Evolutionary conservation across 139 green algal genomes (phyloP), one percentile per base, ranked within the genome.

Genomic region (Tetraselmis chui): DNA sequence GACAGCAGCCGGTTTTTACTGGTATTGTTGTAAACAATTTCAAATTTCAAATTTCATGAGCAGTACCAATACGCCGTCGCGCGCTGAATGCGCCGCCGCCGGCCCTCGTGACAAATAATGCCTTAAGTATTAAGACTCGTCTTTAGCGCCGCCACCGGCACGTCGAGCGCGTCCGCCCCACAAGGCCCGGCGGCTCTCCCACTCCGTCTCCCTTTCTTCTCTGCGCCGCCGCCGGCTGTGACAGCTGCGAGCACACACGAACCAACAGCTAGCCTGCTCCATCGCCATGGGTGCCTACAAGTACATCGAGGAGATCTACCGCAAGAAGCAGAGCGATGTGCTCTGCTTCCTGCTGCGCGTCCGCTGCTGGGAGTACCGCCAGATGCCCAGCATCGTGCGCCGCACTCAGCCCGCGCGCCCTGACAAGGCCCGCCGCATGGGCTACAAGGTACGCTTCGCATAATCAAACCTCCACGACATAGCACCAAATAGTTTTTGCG

Each of bases 271-370:
- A 67, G 11, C 45, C 45, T 18, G 11, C 45, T 25, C 45, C 45
- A 67, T 5, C 45, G 45, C 45, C 45, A 67, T 67, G 45, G 45
- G 45, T 67, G 45, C 45, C 45, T 67, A 67, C 45, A 67, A 99
- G 95, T 99, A 99, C 88, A 76, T 99, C 24, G 94, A 98, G 90
- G 97, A 99, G 94, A 90, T 99, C 27, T 98, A 93, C 93, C 93
- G 95, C 87, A 96, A 95, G 90, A 99, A 99, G 94, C 97, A 99
- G 93, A 97, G 91, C 85, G 97, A 99, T 95, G 96, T 99, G 82
- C 86, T 99, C 76, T 95, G 97, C 83, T 99, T 98, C 90, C 88
- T 99, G 81, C 94, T 98, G 80, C 95, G 97, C 82, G 93, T 99
- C n/a, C 91, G 97, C 11, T 99, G 95, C 92, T 99, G 97, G 97